These are phyloP conservation scores for Malus hybrid DNA, from an alignment of 331 rosid species.

Conservation along the genomic window DNA sequence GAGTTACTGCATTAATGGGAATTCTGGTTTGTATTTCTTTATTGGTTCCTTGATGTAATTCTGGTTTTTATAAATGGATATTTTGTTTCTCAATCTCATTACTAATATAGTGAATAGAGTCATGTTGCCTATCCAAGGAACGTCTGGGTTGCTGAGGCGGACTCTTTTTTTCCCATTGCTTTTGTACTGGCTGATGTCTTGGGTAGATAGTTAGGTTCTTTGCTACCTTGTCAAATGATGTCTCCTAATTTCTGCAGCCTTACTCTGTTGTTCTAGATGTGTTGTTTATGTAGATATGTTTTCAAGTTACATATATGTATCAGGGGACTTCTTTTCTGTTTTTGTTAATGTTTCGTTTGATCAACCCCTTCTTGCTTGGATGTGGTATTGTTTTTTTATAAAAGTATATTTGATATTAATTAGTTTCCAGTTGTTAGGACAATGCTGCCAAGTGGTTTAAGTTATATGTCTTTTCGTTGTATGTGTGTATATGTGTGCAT, in stretches of 20 bases:
- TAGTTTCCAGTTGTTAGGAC: not conserved
- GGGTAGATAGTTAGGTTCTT: not conserved
- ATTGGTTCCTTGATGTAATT: not conserved
- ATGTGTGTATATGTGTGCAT: not conserved
- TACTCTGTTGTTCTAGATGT: not conserved
- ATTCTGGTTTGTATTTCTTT: slow-evolving; percentile 57
- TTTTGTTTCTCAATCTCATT: not conserved
- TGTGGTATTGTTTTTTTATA: not conserved
- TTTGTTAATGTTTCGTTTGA: not conserved
- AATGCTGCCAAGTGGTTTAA: too few species aligned
- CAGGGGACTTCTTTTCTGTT: not conserved
- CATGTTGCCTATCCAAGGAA: not conserved
- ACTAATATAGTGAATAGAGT: not conserved
- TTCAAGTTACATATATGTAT: not conserved
- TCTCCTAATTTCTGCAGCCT: not conserved
- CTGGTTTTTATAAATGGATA: not conserved
- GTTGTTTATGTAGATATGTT: not conserved
- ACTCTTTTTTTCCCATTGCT: not conserved
- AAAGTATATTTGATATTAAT: not conserved
- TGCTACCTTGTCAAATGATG: not conserved
- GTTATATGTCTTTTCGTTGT: too few species aligned
- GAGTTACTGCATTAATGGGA: slow-evolving; percentile 86
- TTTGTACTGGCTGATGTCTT: not conserved
- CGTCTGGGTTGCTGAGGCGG: not conserved
- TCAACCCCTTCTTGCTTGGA: not conserved